Evolutionary conservation across 129 eudicot genomes (phyloP).

Genomic region (sunflower (Helianthus annuus)): HanXRQr2.0-SUNRISE NC_035437.2:96318934-96319433

Average conservation of each 20-base stretch:
- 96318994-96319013: no score
- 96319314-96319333: slow-evolving; percentile 57
- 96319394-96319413: slow-evolving; percentile 45
- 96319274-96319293: background rate
- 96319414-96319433: slow-evolving; percentile 90
- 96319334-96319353: slow-evolving; percentile 24
- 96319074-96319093: no score
- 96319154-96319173: background rate
- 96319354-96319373: slow-evolving; percentile 34
- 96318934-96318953: no score
- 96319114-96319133: no score
- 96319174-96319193: slow-evolving; percentile 42
- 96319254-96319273: background rate
- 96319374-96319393: slow-evolving; percentile 30
- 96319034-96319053: no score
- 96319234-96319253: background rate
- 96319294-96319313: background rate
- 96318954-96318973: no score
- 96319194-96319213: slow-evolving; percentile 49
- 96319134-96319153: background rate
- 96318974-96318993: no score
- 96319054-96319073: no score
- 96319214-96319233: slow-evolving; percentile 77
- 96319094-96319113: no score
- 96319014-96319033: no score